phyloP scores from a whole-genome alignment of 164 flowering plant genomes.

The Chloranthus sessilifolius region DNA sequence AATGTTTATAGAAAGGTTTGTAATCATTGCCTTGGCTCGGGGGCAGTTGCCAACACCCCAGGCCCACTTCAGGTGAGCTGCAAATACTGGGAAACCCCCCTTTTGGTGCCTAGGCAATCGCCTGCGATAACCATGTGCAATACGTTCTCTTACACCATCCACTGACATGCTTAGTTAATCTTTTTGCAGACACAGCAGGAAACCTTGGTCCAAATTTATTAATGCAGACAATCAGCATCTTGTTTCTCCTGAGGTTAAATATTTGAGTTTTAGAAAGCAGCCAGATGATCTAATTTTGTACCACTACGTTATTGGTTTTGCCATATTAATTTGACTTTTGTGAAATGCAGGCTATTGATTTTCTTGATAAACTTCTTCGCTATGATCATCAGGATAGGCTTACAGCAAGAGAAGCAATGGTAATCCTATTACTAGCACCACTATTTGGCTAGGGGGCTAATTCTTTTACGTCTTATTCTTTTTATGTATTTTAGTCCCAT shows the following conservation, averaged over 20 bases:
- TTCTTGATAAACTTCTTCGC: slow-evolving; percentile 85
- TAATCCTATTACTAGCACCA: slow-evolving; percentile 16
- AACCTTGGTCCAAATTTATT: slow-evolving; percentile 82
- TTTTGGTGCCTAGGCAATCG: too few relatives aligned
- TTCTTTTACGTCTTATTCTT: neutral
- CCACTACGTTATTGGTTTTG: neutral
- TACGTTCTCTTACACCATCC: neutral
- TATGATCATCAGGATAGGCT: slow-evolving; percentile 90
- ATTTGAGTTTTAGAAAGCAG: neutral
- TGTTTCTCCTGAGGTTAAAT: slow-evolving; percentile 65
- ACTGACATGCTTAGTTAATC: neutral
- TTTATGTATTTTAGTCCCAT: too few relatives aligned
- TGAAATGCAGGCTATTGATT: slow-evolving; percentile 72
- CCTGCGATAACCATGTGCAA: too few relatives aligned
- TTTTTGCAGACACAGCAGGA: slow-evolving; percentile 73
- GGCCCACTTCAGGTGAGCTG: too few relatives aligned
- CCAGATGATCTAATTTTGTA: neutral
- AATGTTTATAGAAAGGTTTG: too few relatives aligned
- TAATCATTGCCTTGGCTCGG: too few relatives aligned
- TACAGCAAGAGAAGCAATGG: slow-evolving; percentile 90
- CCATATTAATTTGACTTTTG: slow-evolving; percentile 5
- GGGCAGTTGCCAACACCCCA: too few relatives aligned
- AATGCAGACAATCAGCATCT: slow-evolving; percentile 78
- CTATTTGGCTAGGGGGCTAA: neutral
- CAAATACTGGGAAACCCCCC: too few relatives aligned